Base-by-base conservation (phyloP, 2,329 filamentous ascomycete species). In the Penicillium decumbens region DNA sequence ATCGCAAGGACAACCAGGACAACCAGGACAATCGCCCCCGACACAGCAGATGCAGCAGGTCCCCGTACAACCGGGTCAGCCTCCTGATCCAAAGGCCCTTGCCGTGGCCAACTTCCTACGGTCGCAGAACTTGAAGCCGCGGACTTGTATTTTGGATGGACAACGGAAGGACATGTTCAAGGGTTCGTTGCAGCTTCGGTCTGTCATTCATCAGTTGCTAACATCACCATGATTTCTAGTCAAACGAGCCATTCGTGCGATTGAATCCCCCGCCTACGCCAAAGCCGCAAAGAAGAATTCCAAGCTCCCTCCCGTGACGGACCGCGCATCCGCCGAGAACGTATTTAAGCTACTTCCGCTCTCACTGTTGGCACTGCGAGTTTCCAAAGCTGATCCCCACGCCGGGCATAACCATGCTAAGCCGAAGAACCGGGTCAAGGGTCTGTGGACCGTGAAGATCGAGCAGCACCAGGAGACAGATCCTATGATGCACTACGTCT, bases 111-210 rank as follows among this genome's bases (percentile, higher is more conserved):
- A 89, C 65, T 98, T 95, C 73, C 75, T 98, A 51, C 84, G 84
- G 60, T 72, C 80, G 50, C 91, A 96, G 73, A 82, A 93, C 51
- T 75, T 98, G 57, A 98, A 98, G 80, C 80, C 82, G 15, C 80
- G 93, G 56, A 96, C 91, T 15, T 92, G 88, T 69, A 95, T 98
- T 57, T 81, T 97, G 58, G 91, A 96, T 59, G 93, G 93, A 63
- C 91, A 96, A 78, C 83, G 93, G 64, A 97, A 95, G 75, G 92
- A 98, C 59, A 95, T 98, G 88, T 97, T 98, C 73, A 87, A 86
- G 79, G 90, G 89, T 92, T 77, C 30, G 39, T 41, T 8, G 25
- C 28, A 37, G 8, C 33, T 12, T 20, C 33, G 15, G 8, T 37
- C 9, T 23, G 12, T 37, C 18, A 18, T 20, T 12, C 8, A 37